Conservation (phyloP, 2,329 filamentous ascomycete genomes). For the Beauveria sp. region DNA sequence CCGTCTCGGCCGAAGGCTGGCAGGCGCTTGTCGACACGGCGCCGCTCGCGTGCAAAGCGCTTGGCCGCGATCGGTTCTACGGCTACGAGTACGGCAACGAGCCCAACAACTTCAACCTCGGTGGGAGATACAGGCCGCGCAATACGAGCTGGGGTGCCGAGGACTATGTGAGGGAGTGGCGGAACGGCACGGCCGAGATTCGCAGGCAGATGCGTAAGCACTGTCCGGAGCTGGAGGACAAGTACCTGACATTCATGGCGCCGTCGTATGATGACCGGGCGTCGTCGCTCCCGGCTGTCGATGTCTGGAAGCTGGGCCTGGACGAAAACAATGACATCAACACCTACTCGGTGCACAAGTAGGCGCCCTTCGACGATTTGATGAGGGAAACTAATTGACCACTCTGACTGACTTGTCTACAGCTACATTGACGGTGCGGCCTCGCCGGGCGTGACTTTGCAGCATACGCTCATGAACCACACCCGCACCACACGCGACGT, state of each 20-base stretch:
- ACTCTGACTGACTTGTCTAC: background rate
- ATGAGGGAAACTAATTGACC: too few species aligned
- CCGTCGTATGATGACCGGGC: conserved; percentile 48
- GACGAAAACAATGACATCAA: conserved; percentile 40
- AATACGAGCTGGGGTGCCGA: background rate
- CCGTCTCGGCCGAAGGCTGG: conserved; percentile 43
- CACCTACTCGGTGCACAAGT: conserved; percentile 49
- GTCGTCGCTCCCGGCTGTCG: conserved; percentile 42
- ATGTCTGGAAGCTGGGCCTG: conserved; percentile 44
- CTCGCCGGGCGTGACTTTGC: conserved; percentile 50
- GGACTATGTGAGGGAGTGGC: conserved; percentile 48
- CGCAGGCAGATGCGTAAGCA: conserved; percentile 33
- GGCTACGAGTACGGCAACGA: conserved; percentile 60
- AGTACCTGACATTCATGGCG: conserved; percentile 30
- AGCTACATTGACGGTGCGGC: conserved; percentile 55
- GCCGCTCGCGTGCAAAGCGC: conserved; percentile 48
- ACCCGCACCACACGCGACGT: conserved; percentile 43
- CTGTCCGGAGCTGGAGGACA: conserved; percentile 39
- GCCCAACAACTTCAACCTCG: conserved; percentile 24
- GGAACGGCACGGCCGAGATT: conserved; percentile 44
- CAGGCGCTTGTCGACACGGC: conserved; percentile 47
- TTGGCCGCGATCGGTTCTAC: conserved; percentile 42
- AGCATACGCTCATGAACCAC: conserved; percentile 56
- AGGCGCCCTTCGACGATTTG: conserved; percentile 15
- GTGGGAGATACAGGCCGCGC: background rate